Evolutionary conservation across 164 flowering plant genomes (phyloP).

Genomic region (Macadamia tetraphylla): DNA sequence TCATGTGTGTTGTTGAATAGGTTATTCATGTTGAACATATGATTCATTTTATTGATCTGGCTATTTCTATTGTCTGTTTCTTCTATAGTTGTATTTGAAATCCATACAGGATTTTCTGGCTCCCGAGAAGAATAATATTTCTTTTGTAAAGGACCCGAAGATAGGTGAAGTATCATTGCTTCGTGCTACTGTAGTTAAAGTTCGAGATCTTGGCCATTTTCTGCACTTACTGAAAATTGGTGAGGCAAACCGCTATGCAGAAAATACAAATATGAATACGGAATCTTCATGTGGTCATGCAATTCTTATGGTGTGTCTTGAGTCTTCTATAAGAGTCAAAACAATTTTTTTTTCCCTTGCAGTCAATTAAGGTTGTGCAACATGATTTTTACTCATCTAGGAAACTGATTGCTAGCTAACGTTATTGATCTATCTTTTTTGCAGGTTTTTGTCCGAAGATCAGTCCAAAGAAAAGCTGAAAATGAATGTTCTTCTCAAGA

Average conservation of each 20-base stretch:
- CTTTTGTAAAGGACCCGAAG: conserved; percentile 71
- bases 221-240: conserved; percentile 59
- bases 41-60: neutral
- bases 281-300: conserved; percentile 98
- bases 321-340: neutral
- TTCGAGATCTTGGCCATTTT: conserved; percentile 61
- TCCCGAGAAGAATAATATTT: conserved; percentile 73
- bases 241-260: conserved; percentile 85
- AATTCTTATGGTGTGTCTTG: conserved; percentile 65
- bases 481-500: conserved; percentile 17
- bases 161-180: conserved; percentile 80
- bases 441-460: conserved; percentile 59
- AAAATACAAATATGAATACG: conserved; percentile 82
- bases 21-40: neutral
- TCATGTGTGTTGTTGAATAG: neutral
- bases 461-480: conserved; percentile 29
- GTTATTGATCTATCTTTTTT: neutral
- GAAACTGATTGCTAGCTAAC: neutral
- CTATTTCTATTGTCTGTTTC: conserved; percentile 6
- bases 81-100: conserved; percentile 77
- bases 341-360: neutral
- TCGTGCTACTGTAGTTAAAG: conserved; percentile 52
- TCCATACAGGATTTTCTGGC: conserved; percentile 79
- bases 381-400: neutral
- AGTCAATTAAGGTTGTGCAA: neutral